These are phyloP conservation scores for Aspergillus taichungensis DNA, from an alignment of 495 filamentous ascomycete species.

Conservation along the genomic window DNA sequence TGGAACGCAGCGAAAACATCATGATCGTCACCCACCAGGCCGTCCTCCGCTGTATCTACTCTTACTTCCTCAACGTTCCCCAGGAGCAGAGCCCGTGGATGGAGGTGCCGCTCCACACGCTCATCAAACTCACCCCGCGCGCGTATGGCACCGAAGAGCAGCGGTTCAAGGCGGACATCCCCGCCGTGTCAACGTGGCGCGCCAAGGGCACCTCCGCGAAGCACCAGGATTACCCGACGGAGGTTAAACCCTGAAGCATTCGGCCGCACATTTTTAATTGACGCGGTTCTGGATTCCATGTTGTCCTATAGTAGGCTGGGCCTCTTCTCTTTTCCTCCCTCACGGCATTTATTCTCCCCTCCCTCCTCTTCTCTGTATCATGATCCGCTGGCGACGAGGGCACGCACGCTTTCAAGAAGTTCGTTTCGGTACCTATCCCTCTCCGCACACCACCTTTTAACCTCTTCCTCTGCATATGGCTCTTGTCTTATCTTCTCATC, in stretches of 20 bases:
- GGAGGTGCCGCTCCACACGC: constrained; percentile 85
- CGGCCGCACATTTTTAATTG: not conserved
- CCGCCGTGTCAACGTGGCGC: constrained; percentile 89
- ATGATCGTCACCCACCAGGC: constrained; percentile 98
- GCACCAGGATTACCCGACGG: constrained; percentile 41
- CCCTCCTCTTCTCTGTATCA: too few species aligned
- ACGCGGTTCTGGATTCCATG: not conserved
- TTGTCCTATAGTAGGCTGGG: not conserved
- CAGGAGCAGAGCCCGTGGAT: constrained; percentile 96
- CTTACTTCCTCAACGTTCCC: constrained; percentile 95
- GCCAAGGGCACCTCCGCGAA: constrained; percentile 86
- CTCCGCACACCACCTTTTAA: too few species aligned
- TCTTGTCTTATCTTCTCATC: too few species aligned
- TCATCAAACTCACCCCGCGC: constrained; percentile 90
- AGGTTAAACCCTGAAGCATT: constrained; percentile 8
- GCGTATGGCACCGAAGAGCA: constrained; percentile 91
- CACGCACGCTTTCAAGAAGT: too few species aligned
- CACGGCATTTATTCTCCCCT: too few species aligned
- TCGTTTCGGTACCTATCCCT: too few species aligned
- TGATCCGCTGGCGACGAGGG: too few species aligned
- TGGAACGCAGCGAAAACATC: constrained; percentile 92
- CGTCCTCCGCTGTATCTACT: constrained; percentile 91
- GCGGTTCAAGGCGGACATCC: constrained; percentile 79
- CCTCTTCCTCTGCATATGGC: too few species aligned
- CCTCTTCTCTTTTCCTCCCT: too few species aligned